Conservation (phyloP, 352 stramenopile species). For the Pythium phragmitis region DNA sequence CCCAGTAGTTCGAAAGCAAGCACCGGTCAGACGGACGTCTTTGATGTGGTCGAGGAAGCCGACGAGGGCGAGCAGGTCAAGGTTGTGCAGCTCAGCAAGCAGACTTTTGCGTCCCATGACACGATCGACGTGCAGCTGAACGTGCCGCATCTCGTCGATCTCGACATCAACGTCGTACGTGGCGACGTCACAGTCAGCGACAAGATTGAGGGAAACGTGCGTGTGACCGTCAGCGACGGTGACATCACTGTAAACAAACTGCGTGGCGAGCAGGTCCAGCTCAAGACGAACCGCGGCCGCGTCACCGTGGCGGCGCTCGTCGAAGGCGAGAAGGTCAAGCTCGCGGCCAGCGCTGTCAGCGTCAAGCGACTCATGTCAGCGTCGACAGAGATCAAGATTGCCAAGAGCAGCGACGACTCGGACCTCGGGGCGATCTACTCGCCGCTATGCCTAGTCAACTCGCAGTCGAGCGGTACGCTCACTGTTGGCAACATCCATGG, state of each 20-base stretch:
- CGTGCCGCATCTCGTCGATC: slow-evolving; percentile 33
- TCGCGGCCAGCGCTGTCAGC: slow-evolving; percentile 39
- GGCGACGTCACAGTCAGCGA: slow-evolving; percentile 48
- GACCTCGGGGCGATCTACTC: slow-evolving; percentile 79
- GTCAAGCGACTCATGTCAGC: slow-evolving; percentile 73
- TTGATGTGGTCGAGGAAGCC: slow-evolving; percentile 31
- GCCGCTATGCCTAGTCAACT: slow-evolving; percentile 45
- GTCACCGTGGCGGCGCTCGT: slow-evolving; percentile 49
- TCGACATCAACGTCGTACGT: slow-evolving; percentile 47
- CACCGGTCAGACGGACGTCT: slow-evolving; percentile 20
- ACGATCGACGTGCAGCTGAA: slow-evolving; percentile 23
- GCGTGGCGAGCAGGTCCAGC: slow-evolving; percentile 47
- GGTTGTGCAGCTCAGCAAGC: slow-evolving; percentile 13
- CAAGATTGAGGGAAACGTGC: slow-evolving; percentile 76
- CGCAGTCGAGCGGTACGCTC: slow-evolving; percentile 34
- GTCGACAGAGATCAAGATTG: slow-evolving; percentile 51
- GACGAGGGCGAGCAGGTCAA: not conserved
- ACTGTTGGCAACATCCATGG: slow-evolving; percentile 69
- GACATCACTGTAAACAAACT: slow-evolving; percentile 65
- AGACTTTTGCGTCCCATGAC: not conserved
- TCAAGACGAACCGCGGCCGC: slow-evolving; percentile 64
- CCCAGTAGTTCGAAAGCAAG: not conserved
- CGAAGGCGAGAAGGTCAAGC: slow-evolving; percentile 56
- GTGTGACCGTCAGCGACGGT: slow-evolving; percentile 54
- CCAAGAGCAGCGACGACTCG: slow-evolving; percentile 35